Conservation (phyloP, 1,139 yeast genomes). For the Kazachstania sp. region DNA sequence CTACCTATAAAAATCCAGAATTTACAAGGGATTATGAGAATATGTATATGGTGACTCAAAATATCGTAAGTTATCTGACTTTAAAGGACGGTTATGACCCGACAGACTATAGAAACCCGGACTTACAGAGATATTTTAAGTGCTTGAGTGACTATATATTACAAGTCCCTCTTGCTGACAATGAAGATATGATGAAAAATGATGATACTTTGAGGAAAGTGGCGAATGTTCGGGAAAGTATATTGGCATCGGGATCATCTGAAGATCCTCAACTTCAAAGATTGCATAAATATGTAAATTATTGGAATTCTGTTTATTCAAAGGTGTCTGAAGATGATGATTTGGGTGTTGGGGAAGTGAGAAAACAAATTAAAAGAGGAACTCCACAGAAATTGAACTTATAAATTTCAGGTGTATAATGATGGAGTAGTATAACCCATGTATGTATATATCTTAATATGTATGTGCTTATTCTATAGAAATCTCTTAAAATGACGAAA, state of each 20-base stretch:
- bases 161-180: slow-evolving; percentile 37
- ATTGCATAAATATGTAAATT: slow-evolving; percentile 17
- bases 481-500: background rate
- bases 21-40: slow-evolving; percentile 26
- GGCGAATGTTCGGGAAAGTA: slow-evolving; percentile 22
- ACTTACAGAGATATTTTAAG: slow-evolving; percentile 56
- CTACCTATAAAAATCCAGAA: slow-evolving; percentile 12
- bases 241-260: slow-evolving; percentile 15
- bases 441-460: background rate
- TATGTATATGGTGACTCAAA: slow-evolving; percentile 33
- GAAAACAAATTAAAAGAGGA: background rate
- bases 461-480: background rate
- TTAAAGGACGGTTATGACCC: slow-evolving; percentile 49
- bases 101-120: slow-evolving; percentile 54
- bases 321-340: slow-evolving; percentile 6
- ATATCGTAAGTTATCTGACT: slow-evolving; percentile 36
- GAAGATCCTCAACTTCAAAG: slow-evolving; percentile 15
- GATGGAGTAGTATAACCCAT: background rate
- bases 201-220: slow-evolving; percentile 32
- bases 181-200: slow-evolving; percentile 11
- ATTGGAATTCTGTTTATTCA: slow-evolving; percentile 25
- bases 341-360: background rate
- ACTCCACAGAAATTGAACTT: background rate
- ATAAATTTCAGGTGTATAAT: background rate
- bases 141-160: slow-evolving; percentile 58